A percentile compares a stretch with the other conserved stretches of the same genome.
phyloP scores from a whole-genome alignment of 345 rosid species.

The Hibiscus mutabilis region DNA sequence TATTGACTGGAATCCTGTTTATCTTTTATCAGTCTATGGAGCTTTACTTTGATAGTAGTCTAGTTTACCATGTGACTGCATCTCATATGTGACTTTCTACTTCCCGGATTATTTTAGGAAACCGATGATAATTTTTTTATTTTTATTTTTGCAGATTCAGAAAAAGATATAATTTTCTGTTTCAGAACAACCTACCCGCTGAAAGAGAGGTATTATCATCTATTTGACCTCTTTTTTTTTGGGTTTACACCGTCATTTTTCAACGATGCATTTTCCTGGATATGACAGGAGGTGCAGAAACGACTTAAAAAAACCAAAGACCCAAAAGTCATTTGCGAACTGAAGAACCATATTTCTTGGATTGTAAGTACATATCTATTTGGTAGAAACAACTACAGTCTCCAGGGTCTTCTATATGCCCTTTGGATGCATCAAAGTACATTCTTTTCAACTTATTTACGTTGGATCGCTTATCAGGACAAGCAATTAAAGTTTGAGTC shows the following conservation, averaged over 20 bases:
- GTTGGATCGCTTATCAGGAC: slow-evolving; percentile 34
- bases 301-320: slow-evolving; percentile 35
- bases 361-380: slow-evolving; percentile 48
- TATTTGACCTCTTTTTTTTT: not conserved
- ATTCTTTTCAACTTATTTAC: not conserved
- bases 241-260: not conserved
- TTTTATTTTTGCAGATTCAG: slow-evolving; percentile 46
- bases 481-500: slow-evolving; percentile 65
- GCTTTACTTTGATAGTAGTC: not conserved
- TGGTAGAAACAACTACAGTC: not conserved
- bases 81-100: not conserved
- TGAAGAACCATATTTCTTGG: slow-evolving; percentile 37
- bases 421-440: not conserved
- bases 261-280: not conserved
- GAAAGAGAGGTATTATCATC: slow-evolving; percentile 32
- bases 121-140: no score
- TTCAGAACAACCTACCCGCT: slow-evolving; percentile 53
- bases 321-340: slow-evolving; percentile 30
- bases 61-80: not conserved
- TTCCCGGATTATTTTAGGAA: not conserved
- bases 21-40: not conserved
- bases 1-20: not conserved
- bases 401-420: not conserved
- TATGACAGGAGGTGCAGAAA: slow-evolving; percentile 37
- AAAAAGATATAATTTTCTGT: slow-evolving; percentile 69